These are phyloP conservation scores for Calonectria honghensis DNA, from an alignment of 2,329 filamentous ascomycete genomes.

Conservation along the genomic window DNA sequence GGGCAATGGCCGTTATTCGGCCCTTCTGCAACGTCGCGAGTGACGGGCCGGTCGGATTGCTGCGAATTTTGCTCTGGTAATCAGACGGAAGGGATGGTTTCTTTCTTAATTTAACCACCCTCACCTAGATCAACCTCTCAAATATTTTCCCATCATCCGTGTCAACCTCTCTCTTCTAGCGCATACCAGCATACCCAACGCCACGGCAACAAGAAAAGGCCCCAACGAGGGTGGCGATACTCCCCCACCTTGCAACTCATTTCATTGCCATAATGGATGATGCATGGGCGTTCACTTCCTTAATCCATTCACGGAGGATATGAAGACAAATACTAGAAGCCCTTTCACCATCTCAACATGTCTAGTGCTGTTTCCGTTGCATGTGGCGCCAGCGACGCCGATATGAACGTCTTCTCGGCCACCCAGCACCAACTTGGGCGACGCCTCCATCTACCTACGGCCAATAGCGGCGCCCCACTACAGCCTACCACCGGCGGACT, in stretches of 20 bases:
- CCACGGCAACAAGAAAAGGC: neutral
- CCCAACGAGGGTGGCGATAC: neutral
- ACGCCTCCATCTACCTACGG: neutral
- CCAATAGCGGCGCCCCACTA: neutral
- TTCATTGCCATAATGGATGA: neutral
- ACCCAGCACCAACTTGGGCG: constrained; percentile 5
- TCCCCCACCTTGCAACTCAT: neutral
- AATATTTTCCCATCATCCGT: neutral
- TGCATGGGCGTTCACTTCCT: neutral
- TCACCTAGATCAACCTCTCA: neutral
- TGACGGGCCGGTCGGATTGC: constrained; percentile 4
- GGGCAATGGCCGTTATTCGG: neutral
- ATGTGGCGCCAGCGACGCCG: neutral
- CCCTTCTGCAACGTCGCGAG: neutral
- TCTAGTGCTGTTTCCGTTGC: constrained; percentile 1
- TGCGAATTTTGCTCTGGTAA: neutral
- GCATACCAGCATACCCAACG: neutral
- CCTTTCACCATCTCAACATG: neutral
- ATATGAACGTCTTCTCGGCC: neutral
- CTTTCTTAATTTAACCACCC: neutral
- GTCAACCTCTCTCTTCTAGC: neutral
- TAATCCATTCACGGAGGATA: neutral
- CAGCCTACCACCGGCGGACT: constrained; percentile 1
- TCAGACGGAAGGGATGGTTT: neutral
- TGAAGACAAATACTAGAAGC: neutral